These are phyloP conservation scores for Geotrichum reessii DNA, from an alignment of 1,139 yeast genomes.

Conservation along the genomic window DNA sequence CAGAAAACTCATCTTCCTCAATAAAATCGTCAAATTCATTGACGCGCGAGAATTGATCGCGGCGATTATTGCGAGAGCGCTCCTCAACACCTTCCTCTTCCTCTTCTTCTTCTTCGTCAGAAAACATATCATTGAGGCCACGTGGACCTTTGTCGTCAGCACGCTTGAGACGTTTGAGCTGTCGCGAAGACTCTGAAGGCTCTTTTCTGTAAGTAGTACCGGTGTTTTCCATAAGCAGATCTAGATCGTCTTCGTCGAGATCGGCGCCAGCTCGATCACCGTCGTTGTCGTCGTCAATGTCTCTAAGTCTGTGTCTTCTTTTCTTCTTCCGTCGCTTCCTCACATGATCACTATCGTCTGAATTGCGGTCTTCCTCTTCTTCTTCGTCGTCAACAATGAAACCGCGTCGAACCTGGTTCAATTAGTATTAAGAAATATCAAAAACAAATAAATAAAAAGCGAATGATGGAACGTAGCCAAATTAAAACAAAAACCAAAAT, in stretches of 20 bases:
- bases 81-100: conserved; percentile 44
- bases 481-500: background rate
- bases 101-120: conserved; percentile 52
- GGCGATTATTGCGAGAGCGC: conserved; percentile 29
- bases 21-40: conserved; percentile 96
- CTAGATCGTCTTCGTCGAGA: conserved; percentile 92
- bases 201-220: conserved; percentile 43
- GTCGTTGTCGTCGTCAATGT: conserved; percentile 20
- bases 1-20: conserved; percentile 94
- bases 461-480: background rate
- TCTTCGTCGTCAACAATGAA: conserved; percentile 92
- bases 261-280: conserved; percentile 47
- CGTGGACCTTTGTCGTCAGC: conserved; percentile 34
- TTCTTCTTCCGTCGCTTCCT: conserved; percentile 29
- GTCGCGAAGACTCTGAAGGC: conserved; percentile 30
- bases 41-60: conserved; percentile 28
- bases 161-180: conserved; percentile 77
- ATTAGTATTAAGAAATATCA: background rate
- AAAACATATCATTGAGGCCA: conserved; percentile 35
- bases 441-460: background rate
- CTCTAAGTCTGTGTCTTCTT: conserved; percentile 21
- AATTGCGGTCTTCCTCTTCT: conserved; percentile 49
- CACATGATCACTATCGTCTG: conserved; percentile 41
- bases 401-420: conserved; percentile 67
- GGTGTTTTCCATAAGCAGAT: conserved; percentile 80